phyloP scores from a whole-genome alignment of 169 alveolate genomes.

The Plasmodium inui region DNA sequence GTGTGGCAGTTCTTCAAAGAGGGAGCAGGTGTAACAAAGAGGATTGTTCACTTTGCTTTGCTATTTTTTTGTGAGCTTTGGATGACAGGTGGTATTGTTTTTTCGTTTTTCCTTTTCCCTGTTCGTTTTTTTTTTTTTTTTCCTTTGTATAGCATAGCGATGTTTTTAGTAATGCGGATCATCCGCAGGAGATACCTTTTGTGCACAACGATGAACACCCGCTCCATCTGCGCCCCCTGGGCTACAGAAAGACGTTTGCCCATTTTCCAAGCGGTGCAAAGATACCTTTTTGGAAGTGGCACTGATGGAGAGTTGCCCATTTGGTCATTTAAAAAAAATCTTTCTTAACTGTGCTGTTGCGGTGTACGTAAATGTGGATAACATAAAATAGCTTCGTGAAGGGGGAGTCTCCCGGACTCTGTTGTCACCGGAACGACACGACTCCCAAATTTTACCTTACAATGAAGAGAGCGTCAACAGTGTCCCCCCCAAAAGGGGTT shows the following conservation, averaged over 20 bases:
- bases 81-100: background rate
- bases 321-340: background rate
- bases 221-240: background rate
- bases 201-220: background rate
- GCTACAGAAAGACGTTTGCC: background rate
- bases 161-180: background rate
- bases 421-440: background rate
- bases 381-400: background rate
- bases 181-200: background rate
- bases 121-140: background rate
- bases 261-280: background rate
- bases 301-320: background rate
- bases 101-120: background rate
- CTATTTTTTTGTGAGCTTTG: background rate
- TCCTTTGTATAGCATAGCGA: background rate
- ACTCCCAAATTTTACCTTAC: background rate
- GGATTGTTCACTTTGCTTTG: background rate
- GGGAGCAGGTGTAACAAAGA: background rate
- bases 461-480: background rate
- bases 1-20: background rate
- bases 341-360: background rate
- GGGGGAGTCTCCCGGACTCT: background rate
- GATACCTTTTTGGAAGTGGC: background rate
- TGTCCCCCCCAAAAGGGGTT: background rate
- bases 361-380: background rate